phyloP scores from a whole-genome alignment of 2,329 filamentous ascomycete genomes.

The Volutella citrinella region DNA sequence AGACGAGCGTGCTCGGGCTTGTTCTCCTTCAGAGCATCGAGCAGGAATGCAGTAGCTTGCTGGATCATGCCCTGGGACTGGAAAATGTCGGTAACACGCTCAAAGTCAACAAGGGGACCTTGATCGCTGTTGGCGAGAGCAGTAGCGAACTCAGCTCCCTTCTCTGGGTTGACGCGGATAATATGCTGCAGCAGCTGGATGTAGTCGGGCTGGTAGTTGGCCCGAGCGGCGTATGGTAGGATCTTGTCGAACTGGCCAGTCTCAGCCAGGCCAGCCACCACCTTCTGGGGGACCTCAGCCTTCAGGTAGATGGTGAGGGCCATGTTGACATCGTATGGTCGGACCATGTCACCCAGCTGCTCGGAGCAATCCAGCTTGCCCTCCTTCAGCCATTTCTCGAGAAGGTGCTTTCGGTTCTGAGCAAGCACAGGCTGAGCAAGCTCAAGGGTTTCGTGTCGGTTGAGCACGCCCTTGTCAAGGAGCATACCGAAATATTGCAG shows the following conservation, averaged over 20 bases:
- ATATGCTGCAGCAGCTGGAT: constrained; percentile 90
- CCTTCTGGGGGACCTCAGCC: constrained; percentile 88
- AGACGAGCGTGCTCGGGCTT: constrained; percentile 88
- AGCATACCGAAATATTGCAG: constrained; percentile 98
- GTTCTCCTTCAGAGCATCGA: constrained; percentile 94
- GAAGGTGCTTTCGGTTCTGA: constrained; percentile 90
- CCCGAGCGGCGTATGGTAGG: constrained; percentile 80
- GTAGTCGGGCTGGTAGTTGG: constrained; percentile 92
- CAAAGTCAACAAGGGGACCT: constrained; percentile 84
- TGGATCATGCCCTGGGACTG: constrained; percentile 97
- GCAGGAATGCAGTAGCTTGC: constrained; percentile 94
- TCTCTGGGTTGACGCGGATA: constrained; percentile 85
- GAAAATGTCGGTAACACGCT: constrained; percentile 96
- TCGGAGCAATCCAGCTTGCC: constrained; percentile 95
- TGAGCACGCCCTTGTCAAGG: constrained; percentile 89
- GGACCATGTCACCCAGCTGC: constrained; percentile 91
- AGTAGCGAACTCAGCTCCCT: constrained; percentile 92
- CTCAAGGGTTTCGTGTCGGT: constrained; percentile 91
- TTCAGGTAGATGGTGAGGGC: constrained; percentile 88
- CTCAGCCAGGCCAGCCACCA: constrained; percentile 91
- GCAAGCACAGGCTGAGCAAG: constrained; percentile 87
- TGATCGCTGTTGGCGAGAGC: constrained; percentile 85
- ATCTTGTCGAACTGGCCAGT: constrained; percentile 97
- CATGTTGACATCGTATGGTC: constrained; percentile 82
- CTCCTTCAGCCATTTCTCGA: constrained; percentile 98